Conservation (phyloP, 192 early-diverging fungal species). For the Backusella westeae region DNA sequence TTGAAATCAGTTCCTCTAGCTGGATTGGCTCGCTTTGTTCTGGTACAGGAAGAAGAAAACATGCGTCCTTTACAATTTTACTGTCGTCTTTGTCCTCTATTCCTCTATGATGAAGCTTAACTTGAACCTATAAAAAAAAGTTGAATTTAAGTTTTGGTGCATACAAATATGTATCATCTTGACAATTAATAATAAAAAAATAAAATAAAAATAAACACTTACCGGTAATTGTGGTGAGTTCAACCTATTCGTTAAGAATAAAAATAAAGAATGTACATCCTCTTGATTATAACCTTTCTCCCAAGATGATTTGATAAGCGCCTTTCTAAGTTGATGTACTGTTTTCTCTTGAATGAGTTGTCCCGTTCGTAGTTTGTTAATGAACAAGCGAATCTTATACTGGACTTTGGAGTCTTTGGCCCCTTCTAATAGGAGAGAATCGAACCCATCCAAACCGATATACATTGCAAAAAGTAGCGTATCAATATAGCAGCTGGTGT, state of each 20-base stretch:
- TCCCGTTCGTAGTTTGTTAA: conserved; percentile 61
- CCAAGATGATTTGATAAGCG: conserved; percentile 53
- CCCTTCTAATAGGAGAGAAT: conserved; percentile 33
- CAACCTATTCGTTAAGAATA: conserved; percentile 60
- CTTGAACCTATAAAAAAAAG: conserved; percentile 25
- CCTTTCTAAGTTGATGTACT: conserved; percentile 47
- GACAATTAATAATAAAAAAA: too few relatives aligned
- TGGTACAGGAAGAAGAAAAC: conserved; percentile 32
- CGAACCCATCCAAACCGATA: conserved; percentile 52
- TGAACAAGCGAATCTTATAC: conserved; percentile 47
- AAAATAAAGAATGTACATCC: conserved; percentile 64
- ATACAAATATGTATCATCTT: background rate
- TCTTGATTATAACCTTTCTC: conserved; percentile 45
- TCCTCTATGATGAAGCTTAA: conserved; percentile 63
- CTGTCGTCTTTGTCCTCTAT: conserved; percentile 55
- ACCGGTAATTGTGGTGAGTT: conserved; percentile 64
- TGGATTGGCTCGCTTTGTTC: conserved; percentile 25
- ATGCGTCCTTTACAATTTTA: conserved; percentile 60
- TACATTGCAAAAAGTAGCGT: conserved; percentile 66
- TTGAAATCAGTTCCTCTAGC: conserved; percentile 52
- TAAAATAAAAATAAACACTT: background rate
- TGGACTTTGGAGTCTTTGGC: conserved; percentile 42
- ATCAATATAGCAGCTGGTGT: conserved; percentile 68
- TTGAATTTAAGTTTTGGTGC: background rate
- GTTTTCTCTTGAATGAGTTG: conserved; percentile 46